Evolutionary conservation across 768 basidiomycete genomes (phyloP), one percentile per base, ranked within the genome.

Genomic region (Dentipellis fragilis): DNA sequence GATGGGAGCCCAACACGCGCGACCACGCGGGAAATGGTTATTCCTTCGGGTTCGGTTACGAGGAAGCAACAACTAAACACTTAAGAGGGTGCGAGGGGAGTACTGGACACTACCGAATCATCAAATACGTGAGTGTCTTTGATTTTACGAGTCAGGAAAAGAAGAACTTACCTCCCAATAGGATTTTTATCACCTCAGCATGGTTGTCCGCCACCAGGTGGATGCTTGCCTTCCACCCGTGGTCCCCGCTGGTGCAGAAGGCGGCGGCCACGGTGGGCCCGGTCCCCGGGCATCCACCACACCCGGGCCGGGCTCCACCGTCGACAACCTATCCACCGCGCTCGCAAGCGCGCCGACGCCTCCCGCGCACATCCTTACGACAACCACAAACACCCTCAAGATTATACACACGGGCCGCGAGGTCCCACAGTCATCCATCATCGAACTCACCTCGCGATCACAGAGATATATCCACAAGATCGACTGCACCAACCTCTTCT

Each of bases 21-120:
- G 62, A 69, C 23, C 19, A 17, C 11, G 48, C 59, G 14, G 54
- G 51, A 0, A 61, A 54, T 7, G 59, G 75, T 12, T 73, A 72
- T 0, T 69, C 68, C 0, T 89, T 72, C 65, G 85, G 85, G 0
- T 70, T 77, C 49, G 81, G 77, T 56, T 91, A 86, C 61, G 80
- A 87, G 62, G 75, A 72, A 57, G 77, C 76, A 0, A 73, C 76
- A 3, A 84, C 85, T 0, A 67, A 56, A n/a, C 62, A 69, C 17
- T 76, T 75, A 1, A 59, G 65, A 4, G 79, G 77, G 42, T 83
- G 83, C 59, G 74, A 75, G 53, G 68, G 71, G 23, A 72, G 72
- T 49, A 71, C 77, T 0, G 82, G 78, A 0, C 84, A 89, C 60
- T 79, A 85, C 62, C 74, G 85, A 21, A 78, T 85, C 55, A 66